Base-by-base conservation (phyloP, 495 filamentous ascomycete species). In the Neurospora sp. region DNA sequence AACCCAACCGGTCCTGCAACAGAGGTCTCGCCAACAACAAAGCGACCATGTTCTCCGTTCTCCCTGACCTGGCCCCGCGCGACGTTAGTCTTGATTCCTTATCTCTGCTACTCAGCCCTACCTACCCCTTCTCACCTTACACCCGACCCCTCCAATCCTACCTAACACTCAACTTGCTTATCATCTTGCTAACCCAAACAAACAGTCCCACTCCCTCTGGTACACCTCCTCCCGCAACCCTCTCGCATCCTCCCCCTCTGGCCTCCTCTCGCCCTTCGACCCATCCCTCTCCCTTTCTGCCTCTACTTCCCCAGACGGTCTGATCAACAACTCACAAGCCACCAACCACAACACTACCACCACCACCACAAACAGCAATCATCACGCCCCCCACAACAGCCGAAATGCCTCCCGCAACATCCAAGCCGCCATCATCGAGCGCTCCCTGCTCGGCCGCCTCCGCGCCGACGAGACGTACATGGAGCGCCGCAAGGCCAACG, bases 61-160 rank as follows among this genome's bases (percentile, higher is more conserved):
- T 94, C n/a, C 92, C 92, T 11, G 87, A 89, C 75, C 86, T 94
- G 73, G 85, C 87, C 44, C 91, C 92, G 31, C 90, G 88, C 76
- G 90, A 93, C 75, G 92, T 93, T 87, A 78, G 88, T 82, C 27
- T n/a, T 46, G 48, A 42, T 35, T 39, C 38, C 18, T 39, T 48
- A 20, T 11, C 27, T 35, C 41, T 37, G 35, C 27, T 44, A 42
- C n/a, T 62, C 38, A 42, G 40, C 27, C 4, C 14, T 41, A 5
- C 6, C 18, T 41, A 8, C 48, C 46, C 46, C 20, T 54, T 54
- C 46, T 12, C 46, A 27, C 11, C 12, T 54, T 11, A 54, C 46
- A 12, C 20, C 20, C 0, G 20, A 12, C 10, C 16, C 27, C 42
- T 39, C 44, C 27, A 70, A 42, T 20, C 40, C 72, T 69, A 78